Conservation (phyloP, 495 filamentous ascomycete species). For the Lepidopterella palustris region DNA sequence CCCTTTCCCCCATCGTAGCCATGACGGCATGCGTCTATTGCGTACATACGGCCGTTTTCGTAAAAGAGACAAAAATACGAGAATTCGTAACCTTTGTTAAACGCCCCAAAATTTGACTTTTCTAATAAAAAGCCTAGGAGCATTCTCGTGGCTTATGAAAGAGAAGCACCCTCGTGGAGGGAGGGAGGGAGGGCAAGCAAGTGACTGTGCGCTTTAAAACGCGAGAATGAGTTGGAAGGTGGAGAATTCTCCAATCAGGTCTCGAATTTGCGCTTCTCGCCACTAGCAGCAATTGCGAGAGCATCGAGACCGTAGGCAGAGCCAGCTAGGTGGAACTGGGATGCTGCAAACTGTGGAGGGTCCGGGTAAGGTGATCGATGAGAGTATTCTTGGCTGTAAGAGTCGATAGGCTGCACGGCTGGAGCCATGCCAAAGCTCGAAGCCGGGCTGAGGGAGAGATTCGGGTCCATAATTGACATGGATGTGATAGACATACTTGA, state of each 20-base stretch:
- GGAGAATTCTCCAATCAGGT: background rate
- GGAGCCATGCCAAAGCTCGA: conserved; percentile 15
- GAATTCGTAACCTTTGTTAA: background rate
- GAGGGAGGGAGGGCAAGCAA: background rate
- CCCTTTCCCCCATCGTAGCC: conserved; percentile 21
- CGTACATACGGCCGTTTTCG: conserved; percentile 9
- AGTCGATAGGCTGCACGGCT: conserved; percentile 17
- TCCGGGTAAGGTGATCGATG: conserved; percentile 20
- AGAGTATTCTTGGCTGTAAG: conserved; percentile 13
- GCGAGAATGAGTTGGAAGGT: background rate
- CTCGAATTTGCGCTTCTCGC: conserved; percentile 31
- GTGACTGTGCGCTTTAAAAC: background rate
- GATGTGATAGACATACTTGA: conserved; percentile 8
- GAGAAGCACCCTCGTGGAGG: background rate
- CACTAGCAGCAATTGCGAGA: conserved; percentile 27
- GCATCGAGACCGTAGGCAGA: conserved; percentile 29
- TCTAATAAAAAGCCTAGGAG: background rate
- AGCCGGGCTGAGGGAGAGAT: conserved; percentile 11
- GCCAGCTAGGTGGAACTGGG: conserved; percentile 9
- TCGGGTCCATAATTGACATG: conserved; percentile 16
- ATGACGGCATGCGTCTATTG: conserved; percentile 34
- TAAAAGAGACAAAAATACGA: background rate
- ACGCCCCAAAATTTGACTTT: background rate
- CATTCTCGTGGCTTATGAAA: background rate
- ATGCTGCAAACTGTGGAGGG: conserved; percentile 11